A percentile compares a stretch with the other conserved stretches of the same genome.
phyloP scores from a whole-genome alignment of 2,329 filamentous ascomycete species.

The Alternaria gansuensis region DNA sequence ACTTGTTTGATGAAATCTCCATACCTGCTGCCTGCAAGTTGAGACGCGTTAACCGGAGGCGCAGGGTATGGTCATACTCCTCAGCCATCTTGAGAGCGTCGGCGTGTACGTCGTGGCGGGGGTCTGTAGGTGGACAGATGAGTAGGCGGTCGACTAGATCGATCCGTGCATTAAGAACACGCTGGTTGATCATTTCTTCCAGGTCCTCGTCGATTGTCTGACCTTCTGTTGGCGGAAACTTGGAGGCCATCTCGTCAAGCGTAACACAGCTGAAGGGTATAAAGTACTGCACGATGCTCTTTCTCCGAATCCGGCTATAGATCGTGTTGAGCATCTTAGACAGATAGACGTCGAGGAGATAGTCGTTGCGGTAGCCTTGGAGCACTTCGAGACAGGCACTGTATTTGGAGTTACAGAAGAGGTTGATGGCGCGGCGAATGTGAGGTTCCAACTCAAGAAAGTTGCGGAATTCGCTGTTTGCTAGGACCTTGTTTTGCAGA shows the following conservation, averaged over 20 bases:
- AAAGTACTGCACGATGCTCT: slow-evolving; percentile 94
- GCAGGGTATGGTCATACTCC: slow-evolving; percentile 76
- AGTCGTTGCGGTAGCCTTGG: slow-evolving; percentile 82
- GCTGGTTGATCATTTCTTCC: slow-evolving; percentile 76
- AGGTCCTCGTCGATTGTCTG: slow-evolving; percentile 74
- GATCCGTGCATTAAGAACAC: slow-evolving; percentile 78
- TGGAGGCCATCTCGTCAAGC: slow-evolving; percentile 76
- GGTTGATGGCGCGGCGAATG: slow-evolving; percentile 86
- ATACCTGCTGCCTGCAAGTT: slow-evolving; percentile 78
- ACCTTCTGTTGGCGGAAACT: slow-evolving; percentile 70
- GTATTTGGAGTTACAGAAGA: slow-evolving; percentile 92
- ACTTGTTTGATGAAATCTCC: slow-evolving; percentile 63
- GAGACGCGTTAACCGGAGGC: slow-evolving; percentile 79
- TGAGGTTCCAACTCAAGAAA: slow-evolving; percentile 95
- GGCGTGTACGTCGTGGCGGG: slow-evolving; percentile 74
- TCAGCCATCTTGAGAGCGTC: slow-evolving; percentile 73
- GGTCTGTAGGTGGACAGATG: slow-evolving; percentile 72
- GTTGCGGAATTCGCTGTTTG: slow-evolving; percentile 83
- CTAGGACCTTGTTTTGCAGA: slow-evolving; percentile 78
- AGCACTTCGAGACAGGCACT: slow-evolving; percentile 83
- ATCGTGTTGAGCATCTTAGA: slow-evolving; percentile 75
- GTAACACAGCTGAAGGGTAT: slow-evolving; percentile 89
- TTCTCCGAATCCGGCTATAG: slow-evolving; percentile 79
- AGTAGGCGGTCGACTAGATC: slow-evolving; percentile 84
- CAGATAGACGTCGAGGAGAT: slow-evolving; percentile 88